Percentiles rank a stretch among this genome's conserved stretches.
phyloP scores from a whole-genome alignment of 306 rosid species.

The Rosa rugosa region DNA sequence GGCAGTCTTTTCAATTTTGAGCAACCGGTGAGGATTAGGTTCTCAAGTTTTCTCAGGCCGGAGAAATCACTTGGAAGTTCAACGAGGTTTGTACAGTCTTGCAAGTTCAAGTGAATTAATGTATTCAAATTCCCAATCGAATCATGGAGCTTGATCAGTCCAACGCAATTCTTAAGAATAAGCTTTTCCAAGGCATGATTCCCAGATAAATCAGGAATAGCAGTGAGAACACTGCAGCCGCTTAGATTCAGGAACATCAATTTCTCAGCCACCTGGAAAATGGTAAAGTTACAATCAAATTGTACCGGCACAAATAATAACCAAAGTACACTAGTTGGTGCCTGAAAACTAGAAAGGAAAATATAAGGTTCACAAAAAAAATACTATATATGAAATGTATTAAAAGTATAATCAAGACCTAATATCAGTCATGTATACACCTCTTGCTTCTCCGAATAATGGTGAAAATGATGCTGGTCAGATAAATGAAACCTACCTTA shows the following conservation, averaged over 20 bases:
- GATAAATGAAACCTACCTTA: constrained; percentile 33
- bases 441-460: not conserved
- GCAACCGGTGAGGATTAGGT: constrained; percentile 44
- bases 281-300: not conserved
- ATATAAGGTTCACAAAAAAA: not conserved
- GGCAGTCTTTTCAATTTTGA: constrained; percentile 43
- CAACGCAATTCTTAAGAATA: constrained; percentile 39
- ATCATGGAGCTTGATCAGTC: constrained; percentile 44
- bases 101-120: constrained; percentile 48
- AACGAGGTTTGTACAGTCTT: constrained; percentile 32
- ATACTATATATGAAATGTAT: not conserved
- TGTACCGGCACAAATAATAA: not conserved
- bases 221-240: constrained; percentile 28
- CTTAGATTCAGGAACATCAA: constrained; percentile 52
- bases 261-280: constrained; percentile 47
- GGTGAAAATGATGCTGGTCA: not conserved
- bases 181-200: constrained; percentile 47
- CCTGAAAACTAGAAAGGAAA: not conserved
- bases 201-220: constrained; percentile 57
- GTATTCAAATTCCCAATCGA: constrained; percentile 44
- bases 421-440: not conserved
- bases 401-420: not conserved
- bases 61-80: constrained; percentile 48
- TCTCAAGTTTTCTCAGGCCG: constrained; percentile 50
- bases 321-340: not conserved